These are phyloP conservation scores for Penicillium nordicum DNA, from an alignment of 2,329 filamentous ascomycete species.

Conservation along the genomic window DNA sequence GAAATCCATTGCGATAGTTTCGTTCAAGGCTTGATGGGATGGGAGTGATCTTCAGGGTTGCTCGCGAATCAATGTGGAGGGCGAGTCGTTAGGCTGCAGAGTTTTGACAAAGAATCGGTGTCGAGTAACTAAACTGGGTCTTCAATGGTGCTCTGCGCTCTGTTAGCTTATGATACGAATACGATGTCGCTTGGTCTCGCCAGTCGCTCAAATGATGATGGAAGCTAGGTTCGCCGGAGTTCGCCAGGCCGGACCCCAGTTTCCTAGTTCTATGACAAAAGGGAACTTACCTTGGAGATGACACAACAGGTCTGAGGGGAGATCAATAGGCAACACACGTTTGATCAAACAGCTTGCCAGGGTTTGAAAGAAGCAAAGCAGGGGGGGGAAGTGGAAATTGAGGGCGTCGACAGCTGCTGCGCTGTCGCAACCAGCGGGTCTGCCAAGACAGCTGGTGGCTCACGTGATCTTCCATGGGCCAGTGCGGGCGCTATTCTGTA, in stretches of 20 bases:
- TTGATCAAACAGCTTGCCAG: conserved; percentile 8
- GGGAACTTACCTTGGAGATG: background rate
- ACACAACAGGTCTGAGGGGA: background rate
- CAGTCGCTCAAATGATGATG: background rate
- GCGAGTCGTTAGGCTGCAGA: conserved; percentile 8
- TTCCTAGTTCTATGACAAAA: background rate
- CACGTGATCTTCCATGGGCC: background rate
- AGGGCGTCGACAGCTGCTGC: conserved; percentile 22
- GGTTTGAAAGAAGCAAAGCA: conserved; percentile 14
- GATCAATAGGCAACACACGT: background rate
- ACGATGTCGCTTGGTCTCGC: background rate
- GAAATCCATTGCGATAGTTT: conserved; percentile 68
- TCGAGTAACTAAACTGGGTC: background rate
- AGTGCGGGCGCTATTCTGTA: background rate
- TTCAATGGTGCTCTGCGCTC: background rate
- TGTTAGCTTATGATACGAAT: background rate
- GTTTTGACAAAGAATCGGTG: background rate
- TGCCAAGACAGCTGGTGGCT: conserved; percentile 22
- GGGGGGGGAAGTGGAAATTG: conserved; percentile 15
- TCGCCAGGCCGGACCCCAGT: background rate
- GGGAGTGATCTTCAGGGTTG: conserved; percentile 9
- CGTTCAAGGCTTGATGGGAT: background rate
- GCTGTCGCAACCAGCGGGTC: conserved; percentile 36
- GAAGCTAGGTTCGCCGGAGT: background rate
- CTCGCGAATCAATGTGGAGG: background rate